These are phyloP conservation scores for Triglochin maritima DNA, from an alignment of 106 monocot species.

Conservation along the genomic window DNA sequence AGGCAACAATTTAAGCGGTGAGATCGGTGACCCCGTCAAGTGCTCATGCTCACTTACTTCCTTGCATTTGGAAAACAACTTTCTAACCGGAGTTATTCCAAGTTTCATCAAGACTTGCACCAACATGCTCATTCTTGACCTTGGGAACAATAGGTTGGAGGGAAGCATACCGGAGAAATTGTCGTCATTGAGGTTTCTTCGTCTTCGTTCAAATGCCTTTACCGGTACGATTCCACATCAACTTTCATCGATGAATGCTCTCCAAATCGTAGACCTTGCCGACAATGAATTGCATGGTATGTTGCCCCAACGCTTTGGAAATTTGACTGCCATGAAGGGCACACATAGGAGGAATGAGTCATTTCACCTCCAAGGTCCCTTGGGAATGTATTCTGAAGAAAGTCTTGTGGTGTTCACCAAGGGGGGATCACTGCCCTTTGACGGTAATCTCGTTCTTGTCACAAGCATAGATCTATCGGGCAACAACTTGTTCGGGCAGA, in stretches of 20 bases:
- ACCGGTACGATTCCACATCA: slow-evolving; percentile 5
- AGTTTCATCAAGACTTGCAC: not conserved
- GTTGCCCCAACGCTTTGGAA: slow-evolving; percentile 17
- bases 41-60: slow-evolving; percentile 1
- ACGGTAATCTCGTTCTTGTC: not conserved
- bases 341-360: not conserved
- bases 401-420: slow-evolving; percentile 6
- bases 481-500: slow-evolving; percentile 11
- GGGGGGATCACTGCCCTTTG: slow-evolving; percentile 1
- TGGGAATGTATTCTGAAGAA: not conserved
- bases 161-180: slow-evolving; percentile 5
- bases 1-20: slow-evolving; percentile 2
- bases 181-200: slow-evolving; percentile 1
- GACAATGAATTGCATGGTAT: slow-evolving; percentile 15
- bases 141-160: slow-evolving; percentile 6
- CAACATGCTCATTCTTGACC: slow-evolving; percentile 10
- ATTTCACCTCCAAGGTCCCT: no score
- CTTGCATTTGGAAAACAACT: slow-evolving; percentile 7
- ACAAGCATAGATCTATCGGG: slow-evolving; percentile 24
- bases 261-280: slow-evolving; percentile 26
- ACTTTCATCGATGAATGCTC: slow-evolving; percentile 5
- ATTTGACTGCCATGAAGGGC: slow-evolving; percentile 19
- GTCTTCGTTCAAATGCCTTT: slow-evolving; percentile 11
- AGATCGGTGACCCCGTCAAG: not conserved
- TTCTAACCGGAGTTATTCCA: slow-evolving; percentile 6